Base-by-base conservation (phyloP, 306 rosid species). In the Acacia confusa region DNA sequence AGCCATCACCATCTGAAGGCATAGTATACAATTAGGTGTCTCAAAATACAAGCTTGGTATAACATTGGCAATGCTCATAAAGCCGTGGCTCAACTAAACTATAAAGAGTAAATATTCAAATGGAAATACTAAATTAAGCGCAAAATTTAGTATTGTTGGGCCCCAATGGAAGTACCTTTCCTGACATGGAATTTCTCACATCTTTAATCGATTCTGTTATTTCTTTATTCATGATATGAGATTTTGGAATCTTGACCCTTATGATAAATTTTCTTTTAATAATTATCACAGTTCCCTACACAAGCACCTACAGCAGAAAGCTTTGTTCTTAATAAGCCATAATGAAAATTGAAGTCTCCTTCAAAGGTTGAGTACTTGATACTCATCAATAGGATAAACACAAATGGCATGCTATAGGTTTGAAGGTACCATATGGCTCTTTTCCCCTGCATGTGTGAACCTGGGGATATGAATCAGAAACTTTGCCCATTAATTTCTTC, bases 1-100 rank as follows among this genome's bases (percentile, higher is more conserved):
- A 86, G 44, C 70, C 83, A 53, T 74, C 92, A 78, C 19, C 55
- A 74, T 78, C 97, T 90, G 78, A 82, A 86, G 81, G 57, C 82
- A 84, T 25, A 71, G 11, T 24, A 44, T 8, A 36, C 50, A 66
- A 30, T 75, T 65, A 74, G 78, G 74, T 69, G 68, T 36, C 65
- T 71, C 55, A 9, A 64, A 81, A 50, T 34, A 86, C 65, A 52
- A 66, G 41, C 47, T 36, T 7, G 55, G 44, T 61, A 73, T 4
- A 74, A 19, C 17, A 61, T 17, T 52, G 58, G 28, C 8, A 28
- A 80, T 61, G 30, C 67, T 53, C 52, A 69, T 32, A 61, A 80
- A 0, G 63, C 55, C n/a, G 0, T 4, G 16, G 55, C 38, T 28
- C 15, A 12, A 9, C 17, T 47, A 36, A 67, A 48, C 74, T 50